These are phyloP conservation scores for Lactarius vividus DNA, from an alignment of 768 basidiomycete species.

Conservation along the genomic window DNA sequence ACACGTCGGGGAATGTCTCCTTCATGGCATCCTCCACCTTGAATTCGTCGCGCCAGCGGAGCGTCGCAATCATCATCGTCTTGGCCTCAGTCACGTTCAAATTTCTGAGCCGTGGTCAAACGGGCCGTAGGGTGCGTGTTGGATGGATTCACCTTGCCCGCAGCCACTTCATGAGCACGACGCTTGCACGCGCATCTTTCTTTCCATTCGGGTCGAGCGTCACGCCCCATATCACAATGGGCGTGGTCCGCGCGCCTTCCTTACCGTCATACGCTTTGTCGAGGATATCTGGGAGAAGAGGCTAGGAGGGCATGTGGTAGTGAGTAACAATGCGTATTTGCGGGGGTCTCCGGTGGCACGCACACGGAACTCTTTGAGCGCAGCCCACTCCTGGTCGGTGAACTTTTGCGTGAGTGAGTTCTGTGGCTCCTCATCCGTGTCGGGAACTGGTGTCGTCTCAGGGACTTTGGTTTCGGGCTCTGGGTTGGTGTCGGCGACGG, in stretches of 20 bases:
- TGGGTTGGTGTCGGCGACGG: neutral
- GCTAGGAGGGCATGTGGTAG: constrained; percentile 18
- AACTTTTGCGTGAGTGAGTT: constrained; percentile 68
- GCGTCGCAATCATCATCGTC: constrained; percentile 64
- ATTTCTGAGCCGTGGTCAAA: constrained; percentile 39
- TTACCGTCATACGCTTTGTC: constrained; percentile 60
- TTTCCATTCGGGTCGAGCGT: constrained; percentile 57
- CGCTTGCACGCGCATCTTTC: constrained; percentile 62
- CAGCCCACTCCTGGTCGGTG: constrained; percentile 68
- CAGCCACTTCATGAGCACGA: constrained; percentile 79
- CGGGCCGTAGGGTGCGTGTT: neutral
- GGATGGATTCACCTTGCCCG: constrained; percentile 56
- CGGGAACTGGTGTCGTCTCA: constrained; percentile 20
- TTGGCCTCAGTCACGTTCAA: constrained; percentile 51
- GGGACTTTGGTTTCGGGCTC: constrained; percentile 18
- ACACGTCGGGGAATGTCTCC: constrained; percentile 41
- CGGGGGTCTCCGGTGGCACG: constrained; percentile 25
- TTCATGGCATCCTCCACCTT: constrained; percentile 56
- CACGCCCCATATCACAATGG: constrained; percentile 71
- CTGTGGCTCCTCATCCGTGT: constrained; percentile 55
- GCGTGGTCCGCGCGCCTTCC: constrained; percentile 45
- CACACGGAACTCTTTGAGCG: constrained; percentile 67
- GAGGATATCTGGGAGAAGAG: constrained; percentile 51
- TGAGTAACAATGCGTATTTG: neutral
- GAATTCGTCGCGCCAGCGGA: constrained; percentile 71